Base-by-base conservation (phyloP, 495 filamentous ascomycete species). In the Penicillium coprophilum region DNA sequence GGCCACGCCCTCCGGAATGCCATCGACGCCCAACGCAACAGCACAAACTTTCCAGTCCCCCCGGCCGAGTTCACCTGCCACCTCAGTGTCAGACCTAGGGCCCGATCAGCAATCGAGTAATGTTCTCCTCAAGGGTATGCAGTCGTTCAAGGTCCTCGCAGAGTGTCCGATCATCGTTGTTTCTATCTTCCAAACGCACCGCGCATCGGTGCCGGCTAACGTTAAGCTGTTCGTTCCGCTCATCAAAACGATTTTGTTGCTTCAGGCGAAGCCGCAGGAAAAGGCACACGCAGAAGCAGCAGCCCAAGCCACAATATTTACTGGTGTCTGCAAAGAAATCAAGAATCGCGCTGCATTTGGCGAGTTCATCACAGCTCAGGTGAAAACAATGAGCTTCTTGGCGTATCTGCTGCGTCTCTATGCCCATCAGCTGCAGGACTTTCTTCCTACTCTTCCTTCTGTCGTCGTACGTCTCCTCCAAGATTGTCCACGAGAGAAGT, bases 81-180 rank as follows among this genome's bases (percentile, higher is more conserved):
- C 91, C 6, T 86, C 90, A 4, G 82, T 81, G 10, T 80, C 86
- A 38, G 93, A 97, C 49, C 75, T 92, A 11, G 86, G 83, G 12
- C 78, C 83, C 11, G 91, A 94, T 60, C 89, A 92, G 58, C 91
- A 93, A 70, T 82, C 88, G 49, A 87, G 84, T 27, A 85, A 93
- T 54, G 85, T 87, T 23, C 72, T 97, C 23, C 74, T 91, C 39
- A 91, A 88, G 67, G 94, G 95, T 17, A 96, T 97, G 92, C 89
- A 96, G 71, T 97, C 93, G 6, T 99, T 99, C 81, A 99, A 97
- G 71, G 95, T 99, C 32, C 82, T 97, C 15, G 90, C 93, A 0
- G 95, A 99, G 69, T 97, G 92, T 59, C 95, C 95, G 1, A 99
- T 99, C 57, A 97, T 97, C 54, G 95, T 99, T 28, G 95, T 99